Conservation (phyloP, 176 grass and related monocot species). For the Raddia guianensis region DNA sequence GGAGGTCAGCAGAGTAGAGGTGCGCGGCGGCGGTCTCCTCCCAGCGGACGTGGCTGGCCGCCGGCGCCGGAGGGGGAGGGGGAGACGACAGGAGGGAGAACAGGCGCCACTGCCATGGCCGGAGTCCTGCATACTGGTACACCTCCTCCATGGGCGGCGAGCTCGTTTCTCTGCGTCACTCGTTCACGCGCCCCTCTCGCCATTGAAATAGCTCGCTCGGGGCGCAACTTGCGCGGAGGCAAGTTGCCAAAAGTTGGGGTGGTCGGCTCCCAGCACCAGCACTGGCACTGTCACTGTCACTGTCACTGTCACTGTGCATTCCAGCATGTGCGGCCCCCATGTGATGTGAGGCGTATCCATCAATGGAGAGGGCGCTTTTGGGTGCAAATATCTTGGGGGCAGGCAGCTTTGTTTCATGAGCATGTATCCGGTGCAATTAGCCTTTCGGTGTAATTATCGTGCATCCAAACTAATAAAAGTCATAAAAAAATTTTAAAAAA, state of each 20-base stretch:
- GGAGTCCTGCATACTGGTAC: conserved; percentile 1
- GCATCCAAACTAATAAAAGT: too few relatives aligned
- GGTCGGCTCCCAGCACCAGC: neutral
- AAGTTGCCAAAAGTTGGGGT: neutral
- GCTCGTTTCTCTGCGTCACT: neutral
- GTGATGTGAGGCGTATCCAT: neutral
- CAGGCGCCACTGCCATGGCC: conserved; percentile 34
- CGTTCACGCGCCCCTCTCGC: neutral
- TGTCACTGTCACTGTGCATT: neutral
- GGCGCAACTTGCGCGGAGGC: conserved; percentile 22
- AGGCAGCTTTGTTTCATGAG: too few relatives aligned
- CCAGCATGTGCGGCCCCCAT: conserved; percentile 21
- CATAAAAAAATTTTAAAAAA: too few relatives aligned
- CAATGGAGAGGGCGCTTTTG: neutral
- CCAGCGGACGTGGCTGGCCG: conserved; percentile 63
- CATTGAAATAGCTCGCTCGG: neutral
- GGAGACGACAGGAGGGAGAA: conserved; percentile 32
- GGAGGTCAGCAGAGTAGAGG: conserved; percentile 63
- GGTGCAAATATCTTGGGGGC: conserved; percentile 33
- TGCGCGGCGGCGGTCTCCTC: conserved; percentile 67
- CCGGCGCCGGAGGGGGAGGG: conserved; percentile 5
- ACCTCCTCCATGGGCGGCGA: conserved; percentile 26
- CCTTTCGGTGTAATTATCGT: too few relatives aligned
- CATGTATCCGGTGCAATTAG: too few relatives aligned
- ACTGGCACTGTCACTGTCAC: too few relatives aligned